Evolutionary conservation across 768 basidiomycete species (phyloP).

Genomic region (Suillus spraguei): DNA sequence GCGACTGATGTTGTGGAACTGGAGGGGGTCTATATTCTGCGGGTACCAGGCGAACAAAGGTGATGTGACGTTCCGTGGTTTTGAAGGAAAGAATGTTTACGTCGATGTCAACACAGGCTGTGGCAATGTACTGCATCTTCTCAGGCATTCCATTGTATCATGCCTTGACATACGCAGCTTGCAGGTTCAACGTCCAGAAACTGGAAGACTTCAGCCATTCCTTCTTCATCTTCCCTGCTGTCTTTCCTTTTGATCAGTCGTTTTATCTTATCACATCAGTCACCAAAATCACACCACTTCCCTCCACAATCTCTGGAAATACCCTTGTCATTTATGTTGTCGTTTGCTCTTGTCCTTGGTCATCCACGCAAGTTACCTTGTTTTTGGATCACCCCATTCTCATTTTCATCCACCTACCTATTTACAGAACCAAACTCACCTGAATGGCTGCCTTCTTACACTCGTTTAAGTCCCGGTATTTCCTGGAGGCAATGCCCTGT

Average conservation of each 20-base stretch:
- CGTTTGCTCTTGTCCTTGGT: conserved; percentile 27
- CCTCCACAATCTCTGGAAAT: conserved; percentile 14
- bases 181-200: conserved; percentile 1
- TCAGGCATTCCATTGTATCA: conserved; percentile 25
- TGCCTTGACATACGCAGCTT: conserved; percentile 4
- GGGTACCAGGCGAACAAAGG: conserved; percentile 2
- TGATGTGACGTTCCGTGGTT: not conserved
- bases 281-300: conserved; percentile 28
- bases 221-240: not conserved
- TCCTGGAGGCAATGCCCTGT: conserved; percentile 33
- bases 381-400: conserved; percentile 14
- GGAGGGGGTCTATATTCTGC: conserved; percentile 1
- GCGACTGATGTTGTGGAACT: not conserved
- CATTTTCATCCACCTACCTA: conserved; percentile 14
- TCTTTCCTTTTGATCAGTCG: conserved; percentile 24
- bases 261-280: conserved; percentile 28
- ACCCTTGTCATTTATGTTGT: conserved; percentile 24
- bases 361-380: conserved; percentile 21
- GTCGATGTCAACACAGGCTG: not conserved
- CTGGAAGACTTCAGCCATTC: not conserved
- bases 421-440: conserved; percentile 23
- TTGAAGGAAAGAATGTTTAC: not conserved
- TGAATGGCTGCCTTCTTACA: conserved; percentile 30
- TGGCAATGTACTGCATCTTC: conserved; percentile 10
- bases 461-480: conserved; percentile 29